Evolutionary conservation across 192 early-diverging fungal species (phyloP).

Genomic region (Coemansia sp.): DNA sequence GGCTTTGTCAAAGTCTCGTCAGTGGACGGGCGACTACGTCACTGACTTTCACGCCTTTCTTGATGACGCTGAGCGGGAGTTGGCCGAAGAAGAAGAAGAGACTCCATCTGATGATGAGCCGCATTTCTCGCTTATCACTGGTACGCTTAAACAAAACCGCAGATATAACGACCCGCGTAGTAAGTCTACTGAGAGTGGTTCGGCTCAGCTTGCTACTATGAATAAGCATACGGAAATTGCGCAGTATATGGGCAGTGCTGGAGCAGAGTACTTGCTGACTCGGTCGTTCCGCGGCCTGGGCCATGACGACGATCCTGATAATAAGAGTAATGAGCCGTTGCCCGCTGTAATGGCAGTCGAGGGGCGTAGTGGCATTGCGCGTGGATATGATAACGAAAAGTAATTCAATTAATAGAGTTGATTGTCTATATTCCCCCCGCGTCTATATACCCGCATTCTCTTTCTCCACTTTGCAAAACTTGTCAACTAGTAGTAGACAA

Average conservation of each 20-base stretch:
- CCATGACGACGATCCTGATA: constrained; percentile 32
- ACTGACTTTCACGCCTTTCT: constrained; percentile 67
- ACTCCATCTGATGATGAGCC: constrained; percentile 69
- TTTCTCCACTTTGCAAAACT: background rate
- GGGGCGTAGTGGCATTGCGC: constrained; percentile 86
- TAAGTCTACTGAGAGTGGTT: background rate
- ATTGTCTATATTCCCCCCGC: constrained; percentile 10
- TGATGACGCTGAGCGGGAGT: constrained; percentile 35
- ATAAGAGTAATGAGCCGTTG: background rate
- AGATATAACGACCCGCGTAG: constrained; percentile 41
- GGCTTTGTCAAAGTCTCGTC: constrained; percentile 57
- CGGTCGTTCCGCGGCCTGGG: constrained; percentile 84
- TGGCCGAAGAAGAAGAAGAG: constrained; percentile 5
- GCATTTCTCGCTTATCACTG: constrained; percentile 89
- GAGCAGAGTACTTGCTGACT: constrained; percentile 68
- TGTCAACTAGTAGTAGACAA: background rate
- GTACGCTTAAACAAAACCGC: constrained; percentile 64
- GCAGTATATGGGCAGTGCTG: constrained; percentile 48
- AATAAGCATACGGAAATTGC: constrained; percentile 53
- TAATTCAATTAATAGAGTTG: constrained; percentile 8
- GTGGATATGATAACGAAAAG: constrained; percentile 64
- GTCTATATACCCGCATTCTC: background rate
- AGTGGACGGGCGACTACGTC: constrained; percentile 74
- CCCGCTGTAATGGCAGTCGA: constrained; percentile 54
- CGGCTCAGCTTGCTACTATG: constrained; percentile 56